Conservation (phyloP, 2,329 filamentous ascomycete species). For the Fusarium dimerum region DNA sequence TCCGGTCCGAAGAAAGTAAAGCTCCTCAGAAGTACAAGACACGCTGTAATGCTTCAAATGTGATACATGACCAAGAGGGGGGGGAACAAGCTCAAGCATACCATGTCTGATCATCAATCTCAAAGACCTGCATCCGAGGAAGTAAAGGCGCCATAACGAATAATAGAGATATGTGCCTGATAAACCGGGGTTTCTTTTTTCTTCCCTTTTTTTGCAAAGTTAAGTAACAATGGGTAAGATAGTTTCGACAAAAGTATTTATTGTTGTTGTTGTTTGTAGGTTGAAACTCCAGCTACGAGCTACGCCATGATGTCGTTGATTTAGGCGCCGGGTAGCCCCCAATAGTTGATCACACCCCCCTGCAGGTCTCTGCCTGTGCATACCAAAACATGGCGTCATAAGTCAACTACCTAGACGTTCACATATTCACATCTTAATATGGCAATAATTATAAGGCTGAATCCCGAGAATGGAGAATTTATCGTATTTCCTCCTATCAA, state of each 20-base stretch:
- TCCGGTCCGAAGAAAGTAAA: too few species aligned
- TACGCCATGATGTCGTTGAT: neutral
- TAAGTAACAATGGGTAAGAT: neutral
- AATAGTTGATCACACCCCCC: neutral
- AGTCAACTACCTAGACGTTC: neutral
- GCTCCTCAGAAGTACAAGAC: neutral
- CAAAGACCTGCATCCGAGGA: constrained; percentile 64
- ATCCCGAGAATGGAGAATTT: too few species aligned
- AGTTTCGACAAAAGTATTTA: neutral
- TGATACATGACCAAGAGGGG: neutral
- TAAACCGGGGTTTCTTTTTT: neutral
- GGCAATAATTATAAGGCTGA: too few species aligned
- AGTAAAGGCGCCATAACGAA: constrained; percentile 48
- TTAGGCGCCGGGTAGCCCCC: neutral
- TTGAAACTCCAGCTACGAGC: neutral
- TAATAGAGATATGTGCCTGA: neutral
- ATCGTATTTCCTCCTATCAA: too few species aligned
- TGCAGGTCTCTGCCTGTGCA: neutral
- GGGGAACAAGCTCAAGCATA: constrained; percentile 34
- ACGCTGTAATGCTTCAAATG: neutral
- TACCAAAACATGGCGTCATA: neutral
- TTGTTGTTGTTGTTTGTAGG: neutral
- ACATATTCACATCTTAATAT: too few species aligned
- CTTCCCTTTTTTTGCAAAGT: too few species aligned
- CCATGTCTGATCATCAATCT: constrained; percentile 69